These are phyloP conservation scores for Tricholoma bakamatsutake DNA, from an alignment of 768 basidiomycete species.

Conservation along the genomic window DNA sequence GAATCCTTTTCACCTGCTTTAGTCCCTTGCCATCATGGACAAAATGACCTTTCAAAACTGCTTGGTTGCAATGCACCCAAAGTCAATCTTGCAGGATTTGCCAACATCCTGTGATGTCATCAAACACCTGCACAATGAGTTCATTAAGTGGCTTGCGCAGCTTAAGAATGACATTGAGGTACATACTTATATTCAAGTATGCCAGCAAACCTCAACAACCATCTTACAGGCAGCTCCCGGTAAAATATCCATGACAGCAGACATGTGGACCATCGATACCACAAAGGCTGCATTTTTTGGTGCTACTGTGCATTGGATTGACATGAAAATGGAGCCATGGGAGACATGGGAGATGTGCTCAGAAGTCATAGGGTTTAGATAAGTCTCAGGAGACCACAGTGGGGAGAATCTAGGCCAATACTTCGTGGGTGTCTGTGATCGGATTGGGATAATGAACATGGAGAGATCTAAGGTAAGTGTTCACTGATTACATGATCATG, in stretches of 20 bases:
- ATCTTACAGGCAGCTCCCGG: constrained; percentile 12
- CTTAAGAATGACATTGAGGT: constrained; percentile 7
- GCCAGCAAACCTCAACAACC: not conserved
- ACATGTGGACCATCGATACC: not conserved
- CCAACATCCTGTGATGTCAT: constrained; percentile 7
- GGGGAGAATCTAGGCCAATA: no score
- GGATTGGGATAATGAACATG: no score
- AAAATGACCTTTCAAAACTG: not conserved
- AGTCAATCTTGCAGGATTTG: not conserved
- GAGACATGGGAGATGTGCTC: constrained; percentile 13
- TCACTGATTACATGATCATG: not conserved
- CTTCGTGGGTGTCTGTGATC: no score
- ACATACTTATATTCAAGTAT: no score
- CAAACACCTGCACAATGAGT: constrained; percentile 11
- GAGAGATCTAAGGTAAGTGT: constrained; percentile 17
- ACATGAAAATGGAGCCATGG: not conserved
- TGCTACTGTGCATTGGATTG: constrained; percentile 19
- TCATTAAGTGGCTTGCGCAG: constrained; percentile 1
- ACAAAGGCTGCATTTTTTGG: constrained; percentile 9
- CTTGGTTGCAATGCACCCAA: not conserved
- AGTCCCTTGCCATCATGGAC: not conserved
- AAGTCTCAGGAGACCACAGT: no score
- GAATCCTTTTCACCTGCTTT: no score
- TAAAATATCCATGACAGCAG: constrained; percentile 10
- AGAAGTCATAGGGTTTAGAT: no score